Percentiles rank a stretch among this genome's conserved stretches.
Evolutionary conservation across 1,139 yeast genomes (phyloP).

Genomic region (Blastobotrys aristatus): DNA sequence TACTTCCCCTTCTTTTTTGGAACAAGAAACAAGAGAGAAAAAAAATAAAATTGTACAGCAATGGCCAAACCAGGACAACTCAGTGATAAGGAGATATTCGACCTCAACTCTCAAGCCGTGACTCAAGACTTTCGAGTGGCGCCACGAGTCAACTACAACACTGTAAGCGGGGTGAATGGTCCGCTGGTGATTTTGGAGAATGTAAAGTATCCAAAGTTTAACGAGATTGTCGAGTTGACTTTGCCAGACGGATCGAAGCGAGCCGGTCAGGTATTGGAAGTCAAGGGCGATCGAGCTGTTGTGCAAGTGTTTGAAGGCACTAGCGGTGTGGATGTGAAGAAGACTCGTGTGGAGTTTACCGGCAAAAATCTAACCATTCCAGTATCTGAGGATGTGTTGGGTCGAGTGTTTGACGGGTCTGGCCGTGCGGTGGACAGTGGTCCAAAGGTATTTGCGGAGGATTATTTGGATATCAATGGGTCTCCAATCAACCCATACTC

Average conservation of each 20-base stretch:
- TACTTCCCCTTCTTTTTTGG: background rate
- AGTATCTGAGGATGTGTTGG: conserved; percentile 94
- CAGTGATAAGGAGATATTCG: conserved; percentile 22
- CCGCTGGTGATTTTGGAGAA: conserved; percentile 95
- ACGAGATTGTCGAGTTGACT: conserved; percentile 93
- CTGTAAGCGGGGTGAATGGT: conserved; percentile 97
- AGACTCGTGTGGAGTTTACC: conserved; percentile 94
- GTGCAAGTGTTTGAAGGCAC: conserved; percentile 99
- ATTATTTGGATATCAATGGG: conserved; percentile 95
- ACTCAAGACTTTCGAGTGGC: conserved; percentile 85
- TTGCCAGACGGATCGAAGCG: conserved; percentile 91
- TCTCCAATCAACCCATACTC: conserved; percentile 98
- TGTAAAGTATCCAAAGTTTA: conserved; percentile 92
- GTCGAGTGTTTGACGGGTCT: conserved; percentile 97
- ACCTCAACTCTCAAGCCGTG: conserved; percentile 53
- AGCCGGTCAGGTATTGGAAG: conserved; percentile 98
- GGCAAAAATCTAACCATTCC: conserved; percentile 91
- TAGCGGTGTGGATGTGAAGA: conserved; percentile 94
- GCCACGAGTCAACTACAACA: conserved; percentile 88
- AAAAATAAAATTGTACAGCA: background rate
- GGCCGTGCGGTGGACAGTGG: conserved; percentile 99
- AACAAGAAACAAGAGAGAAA: background rate
- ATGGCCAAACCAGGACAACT: conserved; percentile 20
- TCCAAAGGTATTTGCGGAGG: conserved; percentile 97
- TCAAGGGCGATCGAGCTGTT: conserved; percentile 92